These are phyloP conservation scores for Podospora anserina DNA, from an alignment of 495 filamentous ascomycete genomes.

Conservation along the genomic window DNA sequence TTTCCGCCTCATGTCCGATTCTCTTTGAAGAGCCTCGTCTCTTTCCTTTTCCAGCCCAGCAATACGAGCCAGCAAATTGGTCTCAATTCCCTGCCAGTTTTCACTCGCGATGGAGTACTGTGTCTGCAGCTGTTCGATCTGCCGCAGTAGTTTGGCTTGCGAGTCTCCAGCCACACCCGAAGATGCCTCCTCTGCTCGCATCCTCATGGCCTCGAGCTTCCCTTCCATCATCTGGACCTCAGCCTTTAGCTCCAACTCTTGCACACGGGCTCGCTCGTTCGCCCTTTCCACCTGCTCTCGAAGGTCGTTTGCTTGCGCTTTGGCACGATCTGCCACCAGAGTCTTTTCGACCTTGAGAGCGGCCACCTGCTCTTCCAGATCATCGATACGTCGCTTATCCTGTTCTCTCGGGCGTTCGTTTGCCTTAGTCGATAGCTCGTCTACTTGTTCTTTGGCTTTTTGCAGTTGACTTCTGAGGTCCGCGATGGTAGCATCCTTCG, in stretches of 20 bases:
- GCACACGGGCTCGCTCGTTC: slow-evolving; percentile 62
- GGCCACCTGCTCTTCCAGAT: slow-evolving; percentile 71
- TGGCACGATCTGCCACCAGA: slow-evolving; percentile 64
- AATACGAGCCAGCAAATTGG: slow-evolving; percentile 70
- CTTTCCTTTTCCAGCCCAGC: slow-evolving; percentile 80
- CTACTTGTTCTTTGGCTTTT: slow-evolving; percentile 62
- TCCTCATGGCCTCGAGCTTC: slow-evolving; percentile 83
- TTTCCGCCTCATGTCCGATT: slow-evolving; percentile 80
- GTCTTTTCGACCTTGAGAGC: slow-evolving; percentile 73
- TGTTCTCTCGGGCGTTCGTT: slow-evolving; percentile 64
- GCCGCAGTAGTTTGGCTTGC: slow-evolving; percentile 84
- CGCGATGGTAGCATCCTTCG: slow-evolving; percentile 61
- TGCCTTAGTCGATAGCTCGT: slow-evolving; percentile 63
- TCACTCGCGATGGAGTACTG: slow-evolving; percentile 93
- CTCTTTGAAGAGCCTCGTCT: slow-evolving; percentile 78
- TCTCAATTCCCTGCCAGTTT: slow-evolving; percentile 96
- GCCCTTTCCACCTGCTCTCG: slow-evolving; percentile 71
- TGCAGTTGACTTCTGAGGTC: slow-evolving; percentile 69
- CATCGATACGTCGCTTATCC: slow-evolving; percentile 61
- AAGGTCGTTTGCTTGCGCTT: slow-evolving; percentile 64
- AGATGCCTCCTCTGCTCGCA: slow-evolving; percentile 84
- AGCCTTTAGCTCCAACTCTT: slow-evolving; percentile 75
- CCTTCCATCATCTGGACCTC: slow-evolving; percentile 84
- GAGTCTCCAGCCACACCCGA: slow-evolving; percentile 77
- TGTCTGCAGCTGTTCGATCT: slow-evolving; percentile 92